Conservation (phyloP, 129 eudicot genomes). For the Flaveria ramosissima region DNA sequence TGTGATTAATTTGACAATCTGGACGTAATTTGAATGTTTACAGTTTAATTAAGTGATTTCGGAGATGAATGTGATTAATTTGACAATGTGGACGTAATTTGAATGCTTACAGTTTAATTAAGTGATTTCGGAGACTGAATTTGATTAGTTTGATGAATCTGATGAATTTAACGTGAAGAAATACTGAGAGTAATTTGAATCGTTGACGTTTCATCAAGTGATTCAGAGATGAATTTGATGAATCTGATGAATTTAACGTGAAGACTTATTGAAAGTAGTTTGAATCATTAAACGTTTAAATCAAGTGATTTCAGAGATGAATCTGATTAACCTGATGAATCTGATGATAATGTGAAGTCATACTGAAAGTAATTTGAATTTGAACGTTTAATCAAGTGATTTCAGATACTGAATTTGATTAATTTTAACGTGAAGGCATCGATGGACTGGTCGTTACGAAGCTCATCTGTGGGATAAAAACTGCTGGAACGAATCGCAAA, state of each 20-base stretch:
- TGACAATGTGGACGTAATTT: too few relatives aligned
- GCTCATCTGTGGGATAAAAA: slow-evolving; percentile 97
- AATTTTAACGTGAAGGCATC: slow-evolving; percentile 19
- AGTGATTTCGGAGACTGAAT: not conserved
- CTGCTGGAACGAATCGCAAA: slow-evolving; percentile 82
- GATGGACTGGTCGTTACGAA: slow-evolving; percentile 94
- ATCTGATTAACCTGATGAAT: too few relatives aligned
- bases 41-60: not conserved
- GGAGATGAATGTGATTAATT: not conserved
- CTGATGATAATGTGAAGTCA: too few relatives aligned
- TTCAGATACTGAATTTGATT: too few relatives aligned
- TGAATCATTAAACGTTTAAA: not conserved
- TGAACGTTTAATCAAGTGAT: too few relatives aligned
- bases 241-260: too few relatives aligned
- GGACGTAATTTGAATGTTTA: too few relatives aligned
- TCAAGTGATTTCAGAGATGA: not conserved
- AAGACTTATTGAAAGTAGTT: not conserved
- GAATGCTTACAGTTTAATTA: not conserved
- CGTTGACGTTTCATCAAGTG: too few relatives aligned
- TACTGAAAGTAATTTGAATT: too few relatives aligned
- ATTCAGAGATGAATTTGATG: not conserved
- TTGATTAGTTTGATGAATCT: not conserved
- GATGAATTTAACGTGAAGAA: slow-evolving; percentile 44
- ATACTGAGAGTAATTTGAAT: too few relatives aligned
- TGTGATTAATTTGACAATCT: not conserved